Evolutionary conservation across 257 asterid genomes (phyloP).

Genomic region (Forsythia suspensa): DNA sequence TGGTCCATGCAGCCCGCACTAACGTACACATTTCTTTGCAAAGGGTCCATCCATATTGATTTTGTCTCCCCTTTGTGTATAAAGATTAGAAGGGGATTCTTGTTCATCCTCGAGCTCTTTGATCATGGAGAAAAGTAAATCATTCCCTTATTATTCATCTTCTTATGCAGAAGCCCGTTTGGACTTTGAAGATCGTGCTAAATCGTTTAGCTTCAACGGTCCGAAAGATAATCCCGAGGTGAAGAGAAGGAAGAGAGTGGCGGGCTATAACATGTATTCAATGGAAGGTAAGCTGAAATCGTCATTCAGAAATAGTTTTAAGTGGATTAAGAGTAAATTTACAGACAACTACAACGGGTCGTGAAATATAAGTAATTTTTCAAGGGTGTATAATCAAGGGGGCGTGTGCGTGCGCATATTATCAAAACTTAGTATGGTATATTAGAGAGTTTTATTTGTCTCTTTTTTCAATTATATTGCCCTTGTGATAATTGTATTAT

Average conservation of each 20-base stretch:
- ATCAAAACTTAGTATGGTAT: too few relatives aligned
- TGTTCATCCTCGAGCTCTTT: conserved; percentile 1
- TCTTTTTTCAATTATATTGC: too few relatives aligned
- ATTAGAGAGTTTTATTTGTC: too few relatives aligned
- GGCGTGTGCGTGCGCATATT: too few relatives aligned
- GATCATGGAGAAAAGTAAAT: conserved; percentile 70
- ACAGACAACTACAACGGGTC: conserved; percentile 41
- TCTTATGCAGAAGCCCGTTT: conserved; percentile 70
- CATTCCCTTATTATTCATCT: conserved; percentile 73
- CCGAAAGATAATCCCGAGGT: conserved; percentile 69
- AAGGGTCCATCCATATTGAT: conserved; percentile 40
- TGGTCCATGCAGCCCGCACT: conserved; percentile 70
- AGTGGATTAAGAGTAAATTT: conserved; percentile 90
- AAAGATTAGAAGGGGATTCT: conserved; percentile 13
- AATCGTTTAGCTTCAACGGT: conserved; percentile 85
- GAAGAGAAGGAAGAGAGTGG: conserved; percentile 82
- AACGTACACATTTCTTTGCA: conserved; percentile 27
- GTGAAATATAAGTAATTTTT: not conserved
- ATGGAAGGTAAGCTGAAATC: conserved; percentile 84
- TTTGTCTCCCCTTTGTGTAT: conserved; percentile 8
- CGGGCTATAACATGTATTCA: conserved; percentile 74
- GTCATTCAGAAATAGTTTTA: conserved; percentile 72
- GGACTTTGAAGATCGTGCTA: conserved; percentile 70
- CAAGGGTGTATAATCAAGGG: too few relatives aligned
- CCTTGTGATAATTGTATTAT: too few relatives aligned